phyloP scores from a whole-genome alignment of 345 rosid species.

The Eucalyptus coolabah region DNA sequence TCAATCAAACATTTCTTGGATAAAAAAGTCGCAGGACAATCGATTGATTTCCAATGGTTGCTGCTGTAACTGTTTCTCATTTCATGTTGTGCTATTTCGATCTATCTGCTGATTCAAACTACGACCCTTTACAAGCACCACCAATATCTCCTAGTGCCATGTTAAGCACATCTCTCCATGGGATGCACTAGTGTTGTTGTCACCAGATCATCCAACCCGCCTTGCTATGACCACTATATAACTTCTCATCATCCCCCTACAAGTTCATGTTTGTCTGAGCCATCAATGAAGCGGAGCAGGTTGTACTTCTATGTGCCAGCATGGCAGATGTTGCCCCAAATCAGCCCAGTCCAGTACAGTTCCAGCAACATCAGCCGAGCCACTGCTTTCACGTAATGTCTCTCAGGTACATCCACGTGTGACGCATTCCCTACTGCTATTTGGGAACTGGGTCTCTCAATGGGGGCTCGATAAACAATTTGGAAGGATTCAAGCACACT shows the following conservation, averaged over 20 bases:
- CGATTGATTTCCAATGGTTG: conserved; percentile 1
- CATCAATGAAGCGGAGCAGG: conserved; percentile 37
- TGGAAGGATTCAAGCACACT: neutral
- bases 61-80: conserved; percentile 23
- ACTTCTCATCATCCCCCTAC: conserved; percentile 52
- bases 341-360: conserved; percentile 32
- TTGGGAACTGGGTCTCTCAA: neutral
- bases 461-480: neutral
- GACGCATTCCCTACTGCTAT: neutral
- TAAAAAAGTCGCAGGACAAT: conserved; percentile 18
- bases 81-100: conserved; percentile 11
- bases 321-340: conserved; percentile 55
- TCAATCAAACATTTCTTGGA: neutral
- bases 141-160: conserved; percentile 32
- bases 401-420: conserved; percentile 35
- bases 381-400: conserved; percentile 58
- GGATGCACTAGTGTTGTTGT: conserved; percentile 7
- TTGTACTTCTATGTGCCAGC: conserved; percentile 39
- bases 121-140: conserved; percentile 10
- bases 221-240: conserved; percentile 39
- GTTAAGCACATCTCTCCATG: conserved; percentile 26
- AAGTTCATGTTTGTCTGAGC: conserved; percentile 50
- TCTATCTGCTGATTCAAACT: conserved; percentile 17
- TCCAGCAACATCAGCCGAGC: conserved; percentile 46
- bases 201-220: conserved; percentile 14